Base-by-base conservation (phyloP, 176 grass and related monocot species). In the Calamus simplicifolius region DNA sequence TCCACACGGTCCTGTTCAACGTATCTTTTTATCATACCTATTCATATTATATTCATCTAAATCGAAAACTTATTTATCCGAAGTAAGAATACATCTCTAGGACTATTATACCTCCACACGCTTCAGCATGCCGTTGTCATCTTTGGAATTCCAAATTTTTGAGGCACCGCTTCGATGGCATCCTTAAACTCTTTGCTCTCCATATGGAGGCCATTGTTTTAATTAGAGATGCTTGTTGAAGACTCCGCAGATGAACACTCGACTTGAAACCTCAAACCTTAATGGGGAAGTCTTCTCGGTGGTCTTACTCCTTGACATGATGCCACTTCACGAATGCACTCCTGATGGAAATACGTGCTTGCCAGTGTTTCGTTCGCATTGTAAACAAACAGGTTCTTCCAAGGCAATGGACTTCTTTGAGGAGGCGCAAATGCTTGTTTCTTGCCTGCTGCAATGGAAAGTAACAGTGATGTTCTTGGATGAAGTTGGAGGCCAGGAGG, bases 391-490 rank as follows among this genome's bases (percentile, higher is more conserved):
- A 27, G 5, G 49, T 26, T 62, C 51, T 57, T n/a, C 15, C 2
- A 54, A 81, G 50, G 73, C 72, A 16, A 52, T 61, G 8, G 52
- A 69, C 3, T 72, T 86, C 73, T 53, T 84, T 15, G 58, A 80
- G 31, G 80, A 84, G 50, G 87, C 87, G 89, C 57, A 57, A 19
- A 51, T 74, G 76, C 71, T 23, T 71, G 78, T 55, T 71, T 85
- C 35, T 13, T 51, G 4, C 75, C 68, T 0, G 51, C 6, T 26
- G 29, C 61, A 18, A 18, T 67, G 68, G 25, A 68, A 70, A 63
- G 13, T 25, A 27, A 28, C 50, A 48, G 84, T 69, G 49, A 16
- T 68, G 25, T 65, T 23, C 56, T 94, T 19, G 62, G 0, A 88
- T 88, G 81, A 86, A 15, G 15, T 19, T 15, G 48, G 77, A 88